Percentiles rank a stretch among this genome's conserved stretches.
Evolutionary conservation across 495 filamentous ascomycete species (phyloP).

Genomic region (Gamarada debralockiae): DNA sequence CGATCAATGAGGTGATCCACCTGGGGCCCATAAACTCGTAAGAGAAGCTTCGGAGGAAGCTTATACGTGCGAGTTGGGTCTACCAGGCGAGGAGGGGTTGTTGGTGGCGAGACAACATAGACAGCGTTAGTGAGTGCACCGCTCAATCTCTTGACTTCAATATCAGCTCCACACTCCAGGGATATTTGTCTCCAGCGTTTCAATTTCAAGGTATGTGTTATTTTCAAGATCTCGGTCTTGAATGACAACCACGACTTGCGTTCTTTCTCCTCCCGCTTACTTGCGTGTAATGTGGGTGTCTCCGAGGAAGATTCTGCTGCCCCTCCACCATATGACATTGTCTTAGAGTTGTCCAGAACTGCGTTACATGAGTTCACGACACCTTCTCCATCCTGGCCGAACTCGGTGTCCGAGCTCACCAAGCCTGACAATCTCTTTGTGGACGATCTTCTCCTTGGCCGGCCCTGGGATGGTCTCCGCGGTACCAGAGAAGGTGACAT

Average conservation of each 20-base stretch:
- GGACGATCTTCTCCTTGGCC: conserved; percentile 7
- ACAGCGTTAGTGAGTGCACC: conserved; percentile 95
- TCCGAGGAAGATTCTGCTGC: conserved; percentile 35
- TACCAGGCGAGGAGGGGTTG: conserved; percentile 34
- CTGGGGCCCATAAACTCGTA: conserved; percentile 93
- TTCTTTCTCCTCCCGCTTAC: conserved; percentile 54
- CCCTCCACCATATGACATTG: conserved; percentile 68
- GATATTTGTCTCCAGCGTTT: conserved; percentile 87
- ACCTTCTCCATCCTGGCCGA: conserved; percentile 59
- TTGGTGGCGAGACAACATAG: conserved; percentile 86
- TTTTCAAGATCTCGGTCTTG: conserved; percentile 84
- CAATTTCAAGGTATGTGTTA: conserved; percentile 83
- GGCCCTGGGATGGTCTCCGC: conserved; percentile 5
- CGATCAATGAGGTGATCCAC: conserved; percentile 95
- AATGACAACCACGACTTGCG: conserved; percentile 72
- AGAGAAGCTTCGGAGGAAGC: conserved; percentile 64
- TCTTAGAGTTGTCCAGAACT: conserved; percentile 83
- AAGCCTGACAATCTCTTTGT: conserved; percentile 14
- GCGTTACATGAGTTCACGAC: conserved; percentile 75
- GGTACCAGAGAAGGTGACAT: conserved; percentile 23
- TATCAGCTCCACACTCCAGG: conserved; percentile 63
- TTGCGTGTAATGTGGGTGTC: conserved; percentile 30
- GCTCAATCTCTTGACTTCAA: conserved; percentile 81
- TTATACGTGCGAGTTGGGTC: conserved; percentile 12
- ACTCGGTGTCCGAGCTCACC: conserved; percentile 77